Percentiles rank a stretch among this genome's conserved stretches.
Evolutionary conservation across 768 basidiomycete species (phyloP).

Genomic region (Naganishia onofrii): DNA sequence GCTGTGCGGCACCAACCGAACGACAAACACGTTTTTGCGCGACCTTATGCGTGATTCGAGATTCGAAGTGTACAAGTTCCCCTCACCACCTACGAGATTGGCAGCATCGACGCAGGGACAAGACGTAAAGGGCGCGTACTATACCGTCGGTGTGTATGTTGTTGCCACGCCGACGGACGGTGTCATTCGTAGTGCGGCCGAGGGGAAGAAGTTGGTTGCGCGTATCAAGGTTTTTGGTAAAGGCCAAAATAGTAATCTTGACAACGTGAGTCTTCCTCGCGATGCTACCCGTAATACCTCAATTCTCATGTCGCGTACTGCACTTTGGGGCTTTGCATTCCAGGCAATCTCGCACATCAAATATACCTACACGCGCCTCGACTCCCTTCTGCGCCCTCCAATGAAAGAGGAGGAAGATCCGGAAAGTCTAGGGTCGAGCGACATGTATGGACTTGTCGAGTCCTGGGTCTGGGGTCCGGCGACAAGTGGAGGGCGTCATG

Average conservation of each 20-base stretch:
- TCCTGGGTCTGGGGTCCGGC: constrained; percentile 19
- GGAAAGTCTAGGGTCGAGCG: constrained; percentile 11
- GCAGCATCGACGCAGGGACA: neutral
- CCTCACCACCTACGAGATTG: neutral
- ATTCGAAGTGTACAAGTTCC: constrained; percentile 24
- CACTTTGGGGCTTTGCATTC: too few species aligned
- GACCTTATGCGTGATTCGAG: constrained; percentile 12
- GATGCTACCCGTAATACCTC: too few species aligned
- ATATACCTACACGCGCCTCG: constrained; percentile 18
- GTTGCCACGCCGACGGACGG: neutral
- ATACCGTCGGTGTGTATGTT: constrained; percentile 4
- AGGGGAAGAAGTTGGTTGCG: constrained; percentile 1
- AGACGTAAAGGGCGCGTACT: neutral
- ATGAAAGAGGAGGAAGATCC: neutral
- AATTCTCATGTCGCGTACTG: neutral
- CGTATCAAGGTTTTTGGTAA: constrained; percentile 22
- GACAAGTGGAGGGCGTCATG: neutral
- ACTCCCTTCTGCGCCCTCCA: constrained; percentile 9
- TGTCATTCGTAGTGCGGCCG: neutral
- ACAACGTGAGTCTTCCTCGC: neutral
- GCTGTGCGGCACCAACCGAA: constrained; percentile 26
- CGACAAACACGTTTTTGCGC: constrained; percentile 16
- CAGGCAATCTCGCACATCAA: constrained; percentile 15
- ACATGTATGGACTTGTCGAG: constrained; percentile 22
- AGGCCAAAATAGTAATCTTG: constrained; percentile 22